Evolutionary conservation across 2,329 filamentous ascomycete species (phyloP), one percentile per base, ranked within the genome.

Genomic region (Bipolaris sorokiniana): DNA sequence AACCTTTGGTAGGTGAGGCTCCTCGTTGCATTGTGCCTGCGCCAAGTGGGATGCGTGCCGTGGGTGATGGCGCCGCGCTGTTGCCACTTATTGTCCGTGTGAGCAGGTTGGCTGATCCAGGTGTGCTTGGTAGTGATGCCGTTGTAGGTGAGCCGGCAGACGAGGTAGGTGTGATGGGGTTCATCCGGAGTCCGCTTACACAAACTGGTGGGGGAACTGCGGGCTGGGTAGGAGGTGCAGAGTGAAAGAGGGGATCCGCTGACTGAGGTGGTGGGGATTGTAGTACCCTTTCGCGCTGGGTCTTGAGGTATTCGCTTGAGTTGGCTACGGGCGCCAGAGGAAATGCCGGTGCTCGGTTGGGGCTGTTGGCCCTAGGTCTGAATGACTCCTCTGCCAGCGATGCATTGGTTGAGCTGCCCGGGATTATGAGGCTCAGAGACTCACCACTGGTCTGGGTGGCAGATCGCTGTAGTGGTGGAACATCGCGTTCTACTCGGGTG

Each of bases 21-120:
- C 64, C 73, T 10, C 74, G 64, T 45, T 70, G 66, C 71, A 76
- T 76, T 6, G 73, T 76, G 16, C 73, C 73, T n/a, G 69, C 72
- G 16, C 73, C 73, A 11, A 73, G 66, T 6, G 71, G 72, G 47
- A 75, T 72, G 34, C 68, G 50, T 13, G 72, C 71, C 6, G 71
- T 74, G 0, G 73, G 72, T 18, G 69, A 71, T 7, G 61, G 70
- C 5, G 61, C 56, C 15, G 59, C 45, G 37, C 58, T 54, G 45
- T 58, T 56, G 33, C 59, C 58, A 36, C 62, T 64, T 31, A 60
- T 62, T 3, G 64, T 59, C 40, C 60, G 54, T 23, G 57, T 28
- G 7, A 61, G 57, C 13, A 60, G 64, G n/a, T 58, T 65, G 4
- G 56, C 45, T 31, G 67, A 66, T 26, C 49, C 59, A 9, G 66